Base-by-base conservation (phyloP, 352 stramenopile genomes). In the Pythium apleroticum region DNA sequence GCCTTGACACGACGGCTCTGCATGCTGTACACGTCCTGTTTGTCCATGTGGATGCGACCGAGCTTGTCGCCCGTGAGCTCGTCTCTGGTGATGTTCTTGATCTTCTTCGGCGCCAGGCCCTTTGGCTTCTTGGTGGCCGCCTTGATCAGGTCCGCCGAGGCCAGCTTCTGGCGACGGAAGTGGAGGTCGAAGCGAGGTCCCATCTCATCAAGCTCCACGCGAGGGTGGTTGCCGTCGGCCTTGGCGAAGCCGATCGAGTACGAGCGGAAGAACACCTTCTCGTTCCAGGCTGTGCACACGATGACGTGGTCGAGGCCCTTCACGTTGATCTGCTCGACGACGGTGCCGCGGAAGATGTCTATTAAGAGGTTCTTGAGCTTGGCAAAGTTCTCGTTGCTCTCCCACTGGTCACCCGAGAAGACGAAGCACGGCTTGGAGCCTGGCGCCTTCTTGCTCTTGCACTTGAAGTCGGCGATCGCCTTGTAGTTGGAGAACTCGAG, bases 51-150 rank as follows among this genome's bases (percentile, higher is more conserved):
- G 79, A 99, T 91, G 66, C 96, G 91, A 65, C 97, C 98, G 63
- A 99, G 77, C 71, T 98, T 99, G 81, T 99, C 97, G 69, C 97
- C 96, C 76, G 98, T 98, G 52, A 98, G 78, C 72, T 98, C 98
- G 64, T 98, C 97, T 74, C 80, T 80, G 73, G 96, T 96, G 71
- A 99, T 97, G 74, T 98, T 98, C 88, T 99, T 99, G 74, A 98
- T 90, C 88, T 99, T 98, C 81, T 98, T 98, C 24, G 89, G 77
- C 54, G 93, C 87, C 50, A 97, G 69, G 53, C 84, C 89, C 81
- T 96, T 97, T 11, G 89, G 84, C 67, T 97, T 98, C 83, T 98
- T 98, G 50, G 96, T 92, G 14, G 97, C 87, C 4, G 88, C 81
- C 83, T 99, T 99, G 78, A 97, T 96, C 54, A 99, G 69, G 66